Evolutionary conservation across 208 protist genomes (phyloP), one percentile per base, ranked within the genome.

Genomic region (Strigomonas culicis): DNA sequence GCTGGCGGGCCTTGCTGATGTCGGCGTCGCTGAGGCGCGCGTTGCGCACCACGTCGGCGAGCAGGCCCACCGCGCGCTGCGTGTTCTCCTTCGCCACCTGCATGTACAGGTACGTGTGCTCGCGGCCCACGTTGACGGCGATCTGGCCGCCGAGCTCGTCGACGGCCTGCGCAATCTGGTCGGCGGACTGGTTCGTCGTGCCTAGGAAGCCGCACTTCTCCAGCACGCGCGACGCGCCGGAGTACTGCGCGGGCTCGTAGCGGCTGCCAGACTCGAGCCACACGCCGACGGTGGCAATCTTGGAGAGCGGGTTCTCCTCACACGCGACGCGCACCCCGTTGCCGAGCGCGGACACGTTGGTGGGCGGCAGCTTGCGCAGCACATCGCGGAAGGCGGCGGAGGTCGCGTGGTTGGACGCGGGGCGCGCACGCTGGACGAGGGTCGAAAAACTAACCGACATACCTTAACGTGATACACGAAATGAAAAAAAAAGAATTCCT

Each of bases 171-270:
- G 98, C 89, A 34, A 98, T 87, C 63, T 97, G 85, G 28, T 80
- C 58, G 56, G 82, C 75, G 19, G 79, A 83, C 67, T 96, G 92
- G 46, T 84, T 93, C 7, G 75, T 63, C 25, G 98, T 99, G 31
- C 95, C 97, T 63, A 99, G 98, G 79, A 99, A 99, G 58, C 91
- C 86, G 81, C 99, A 98, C 83, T 99, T 98, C 79, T 99, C 97
- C 24, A 99, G 86, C 68, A 99, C 99, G 68, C 99, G 98, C 43
- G 98, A 97, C 17, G 92, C 91, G 46, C 98, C 98, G 67, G 99
- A 98, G 84, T 91, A 99, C 11, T 91, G 61, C 28, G 82, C 87
- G 22, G 73, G 94, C 87, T 99, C 98, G 73, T 98, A 98, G 31
- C 96, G 88, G 50, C 84, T 95, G 59, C 98, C 98, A 15, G 96